Conservation (phyloP, 352 stramenopile species). For the Phytophthora ohioensis region DNA sequence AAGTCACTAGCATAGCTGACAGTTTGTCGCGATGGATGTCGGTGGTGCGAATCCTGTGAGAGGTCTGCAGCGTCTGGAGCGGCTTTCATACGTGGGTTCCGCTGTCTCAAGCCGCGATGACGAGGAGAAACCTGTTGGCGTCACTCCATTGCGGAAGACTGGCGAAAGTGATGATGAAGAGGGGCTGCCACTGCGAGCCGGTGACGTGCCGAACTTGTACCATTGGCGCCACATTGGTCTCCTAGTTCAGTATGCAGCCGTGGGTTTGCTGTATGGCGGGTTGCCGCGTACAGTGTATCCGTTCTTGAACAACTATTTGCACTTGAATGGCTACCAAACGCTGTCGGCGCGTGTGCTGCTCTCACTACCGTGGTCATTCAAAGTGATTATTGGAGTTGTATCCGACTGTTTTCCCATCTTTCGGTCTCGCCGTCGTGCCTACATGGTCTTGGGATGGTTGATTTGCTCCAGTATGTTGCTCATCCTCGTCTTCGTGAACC, state of each 20-base stretch:
- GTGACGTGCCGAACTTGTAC: slow-evolving; percentile 63
- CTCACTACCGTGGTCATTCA: slow-evolving; percentile 68
- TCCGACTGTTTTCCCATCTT: slow-evolving; percentile 76
- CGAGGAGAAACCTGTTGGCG: slow-evolving; percentile 4
- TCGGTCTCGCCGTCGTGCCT: slow-evolving; percentile 66
- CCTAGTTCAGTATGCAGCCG: slow-evolving; percentile 71
- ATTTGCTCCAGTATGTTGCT: slow-evolving; percentile 65
- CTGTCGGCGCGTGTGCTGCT: slow-evolving; percentile 68
- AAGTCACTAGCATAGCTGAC: background rate
- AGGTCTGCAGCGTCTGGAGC: slow-evolving; percentile 29
- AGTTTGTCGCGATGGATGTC: slow-evolving; percentile 16
- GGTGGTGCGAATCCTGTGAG: slow-evolving; percentile 20
- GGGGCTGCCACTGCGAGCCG: slow-evolving; percentile 44
- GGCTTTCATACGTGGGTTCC: slow-evolving; percentile 33
- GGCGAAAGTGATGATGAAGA: slow-evolving; percentile 14
- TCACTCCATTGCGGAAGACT: slow-evolving; percentile 19
- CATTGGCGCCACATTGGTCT: slow-evolving; percentile 63
- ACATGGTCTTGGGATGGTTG: slow-evolving; percentile 75
- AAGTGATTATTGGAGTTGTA: slow-evolving; percentile 70
- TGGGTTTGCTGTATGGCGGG: slow-evolving; percentile 70
- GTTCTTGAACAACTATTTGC: slow-evolving; percentile 80
- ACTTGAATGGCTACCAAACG: slow-evolving; percentile 74
- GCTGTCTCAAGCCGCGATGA: slow-evolving; percentile 15
- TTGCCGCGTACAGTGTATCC: slow-evolving; percentile 73
- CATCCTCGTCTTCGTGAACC: slow-evolving; percentile 48